Evolutionary conservation across 495 filamentous ascomycete genomes (phyloP).

Genomic region (Daldinia concentrica): DNA sequence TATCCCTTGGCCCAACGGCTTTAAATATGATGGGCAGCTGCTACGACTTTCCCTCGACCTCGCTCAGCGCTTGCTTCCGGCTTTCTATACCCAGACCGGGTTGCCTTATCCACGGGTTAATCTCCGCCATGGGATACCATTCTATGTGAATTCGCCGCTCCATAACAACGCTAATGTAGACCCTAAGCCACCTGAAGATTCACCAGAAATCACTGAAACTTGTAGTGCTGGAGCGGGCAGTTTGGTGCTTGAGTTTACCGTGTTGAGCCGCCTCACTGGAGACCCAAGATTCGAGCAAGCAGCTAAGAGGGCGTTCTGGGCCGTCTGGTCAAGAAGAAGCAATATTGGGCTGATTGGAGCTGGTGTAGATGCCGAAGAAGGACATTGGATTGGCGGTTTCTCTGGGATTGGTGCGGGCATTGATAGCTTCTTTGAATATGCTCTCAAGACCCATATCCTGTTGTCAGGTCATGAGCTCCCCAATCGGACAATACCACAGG

Average conservation of each 20-base stretch:
- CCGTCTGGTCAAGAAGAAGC: slow-evolving; percentile 88
- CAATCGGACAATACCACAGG: slow-evolving; percentile 54
- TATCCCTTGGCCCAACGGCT: slow-evolving; percentile 76
- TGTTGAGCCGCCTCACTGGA: slow-evolving; percentile 86
- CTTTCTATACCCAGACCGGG: slow-evolving; percentile 87
- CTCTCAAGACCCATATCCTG: slow-evolving; percentile 89
- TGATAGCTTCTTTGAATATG: slow-evolving; percentile 98
- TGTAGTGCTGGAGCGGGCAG: slow-evolving; percentile 96
- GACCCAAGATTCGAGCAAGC: slow-evolving; percentile 86
- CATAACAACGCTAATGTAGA: slow-evolving; percentile 53
- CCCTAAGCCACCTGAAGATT: slow-evolving; percentile 48
- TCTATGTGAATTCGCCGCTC: slow-evolving; percentile 82
- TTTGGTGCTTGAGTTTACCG: slow-evolving; percentile 90
- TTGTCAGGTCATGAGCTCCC: slow-evolving; percentile 75
- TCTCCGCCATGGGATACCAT: slow-evolving; percentile 88
- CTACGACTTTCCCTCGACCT: slow-evolving; percentile 86
- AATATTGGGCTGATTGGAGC: slow-evolving; percentile 87
- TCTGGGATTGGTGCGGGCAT: slow-evolving; percentile 94
- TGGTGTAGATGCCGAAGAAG: slow-evolving; percentile 90
- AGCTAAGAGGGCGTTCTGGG: slow-evolving; percentile 93
- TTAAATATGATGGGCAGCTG: slow-evolving; percentile 90
- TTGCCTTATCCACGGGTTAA: slow-evolving; percentile 96
- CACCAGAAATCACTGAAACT: slow-evolving; percentile 86
- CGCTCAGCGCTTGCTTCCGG: slow-evolving; percentile 82
- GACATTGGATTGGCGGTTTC: slow-evolving; percentile 86